Conservation (phyloP, 176 grass and related monocot species). For the Avena sativa region DNA sequence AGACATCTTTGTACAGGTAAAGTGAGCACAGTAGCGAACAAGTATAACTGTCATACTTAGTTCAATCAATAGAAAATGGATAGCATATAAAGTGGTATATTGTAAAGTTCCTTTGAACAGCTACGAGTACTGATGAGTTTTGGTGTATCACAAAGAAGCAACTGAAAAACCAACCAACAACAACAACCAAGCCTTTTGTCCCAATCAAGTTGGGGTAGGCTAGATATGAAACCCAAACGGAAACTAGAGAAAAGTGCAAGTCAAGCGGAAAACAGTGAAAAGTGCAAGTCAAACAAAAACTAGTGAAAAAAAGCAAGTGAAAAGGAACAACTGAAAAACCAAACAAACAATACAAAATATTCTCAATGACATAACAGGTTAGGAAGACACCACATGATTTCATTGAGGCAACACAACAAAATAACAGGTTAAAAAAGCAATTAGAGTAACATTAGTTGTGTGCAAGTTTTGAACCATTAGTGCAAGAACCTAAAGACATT, state of each 20-base stretch:
- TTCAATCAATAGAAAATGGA: not conserved
- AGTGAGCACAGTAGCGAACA: not conserved
- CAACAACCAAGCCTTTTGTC: too few relatives aligned
- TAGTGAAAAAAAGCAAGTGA: too few relatives aligned
- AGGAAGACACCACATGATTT: not conserved
- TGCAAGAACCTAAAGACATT: not conserved
- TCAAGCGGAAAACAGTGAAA: too few relatives aligned
- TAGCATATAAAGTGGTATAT: not conserved
- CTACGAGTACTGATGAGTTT: not conserved
- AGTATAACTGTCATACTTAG: not conserved
- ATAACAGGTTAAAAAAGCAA: not conserved
- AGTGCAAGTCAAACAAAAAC: too few relatives aligned
- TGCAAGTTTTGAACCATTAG: not conserved
- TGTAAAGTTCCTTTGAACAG: not conserved
- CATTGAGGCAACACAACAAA: not conserved
- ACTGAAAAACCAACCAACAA: conserved; percentile 50
- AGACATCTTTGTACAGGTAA: not conserved
- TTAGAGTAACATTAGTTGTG: not conserved
- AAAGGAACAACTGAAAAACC: conserved; percentile 49
- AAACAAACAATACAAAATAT: not conserved
- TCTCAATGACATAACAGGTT: not conserved
- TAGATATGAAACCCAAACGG: too few relatives aligned
- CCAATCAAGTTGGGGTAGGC: too few relatives aligned
- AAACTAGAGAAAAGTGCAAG: too few relatives aligned
- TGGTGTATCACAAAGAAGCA: not conserved